Evolutionary conservation across 140 eudicot genomes (phyloP).

Genomic region (Erigeron philadelphicus): DNA sequence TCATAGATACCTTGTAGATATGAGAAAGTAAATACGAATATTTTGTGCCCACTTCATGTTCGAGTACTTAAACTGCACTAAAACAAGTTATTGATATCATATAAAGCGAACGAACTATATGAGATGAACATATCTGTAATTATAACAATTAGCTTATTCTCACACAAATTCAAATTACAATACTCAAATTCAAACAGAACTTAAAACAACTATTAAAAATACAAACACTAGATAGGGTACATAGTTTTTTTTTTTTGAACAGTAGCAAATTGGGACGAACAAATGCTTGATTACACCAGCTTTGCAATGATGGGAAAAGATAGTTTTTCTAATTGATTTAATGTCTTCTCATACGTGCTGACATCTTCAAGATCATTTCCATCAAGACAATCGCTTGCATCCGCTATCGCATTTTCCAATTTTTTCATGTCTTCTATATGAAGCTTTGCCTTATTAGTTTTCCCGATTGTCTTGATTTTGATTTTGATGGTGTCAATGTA

Average conservation of each 20-base stretch:
- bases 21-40: too few species aligned
- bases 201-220: not conserved
- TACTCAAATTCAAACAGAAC: not conserved
- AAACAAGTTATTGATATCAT: too few species aligned
- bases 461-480: constrained; percentile 6
- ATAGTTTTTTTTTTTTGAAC: too few species aligned
- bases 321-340: not conserved
- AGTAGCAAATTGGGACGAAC: too few species aligned
- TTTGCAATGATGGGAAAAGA: not conserved
- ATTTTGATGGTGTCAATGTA: not conserved
- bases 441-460: not conserved
- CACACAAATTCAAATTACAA: not conserved
- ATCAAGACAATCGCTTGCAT: not conserved
- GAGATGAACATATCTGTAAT: not conserved
- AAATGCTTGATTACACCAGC: not conserved
- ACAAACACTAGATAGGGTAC: not conserved
- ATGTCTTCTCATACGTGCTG: not conserved
- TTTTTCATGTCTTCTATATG: constrained; percentile 2
- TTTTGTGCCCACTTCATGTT: too few species aligned
- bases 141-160: not conserved
- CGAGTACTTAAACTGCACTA: too few species aligned
- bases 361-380: not conserved
- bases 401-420: not conserved
- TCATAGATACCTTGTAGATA: too few species aligned
- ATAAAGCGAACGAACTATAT: too few species aligned